phyloP scores from a whole-genome alignment of 306 rosid genomes.

The Arachis stenosperma region DNA sequence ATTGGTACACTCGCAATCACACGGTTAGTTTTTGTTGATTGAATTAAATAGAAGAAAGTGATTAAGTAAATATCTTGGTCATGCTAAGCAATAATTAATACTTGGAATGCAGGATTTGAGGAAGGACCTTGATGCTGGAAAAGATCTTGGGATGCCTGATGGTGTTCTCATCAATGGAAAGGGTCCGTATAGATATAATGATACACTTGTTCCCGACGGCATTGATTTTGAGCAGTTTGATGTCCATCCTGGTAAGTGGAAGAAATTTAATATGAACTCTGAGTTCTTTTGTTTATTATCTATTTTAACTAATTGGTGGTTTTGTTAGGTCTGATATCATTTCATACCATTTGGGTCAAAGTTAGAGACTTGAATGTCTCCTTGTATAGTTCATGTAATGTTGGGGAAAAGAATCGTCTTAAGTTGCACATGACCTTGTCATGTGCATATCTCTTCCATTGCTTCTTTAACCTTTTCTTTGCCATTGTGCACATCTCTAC shows the following conservation, averaged over 20 bases:
- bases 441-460: too few species aligned
- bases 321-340: slow-evolving; percentile 12
- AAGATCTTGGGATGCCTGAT: slow-evolving; percentile 91
- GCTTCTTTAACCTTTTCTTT: too few species aligned
- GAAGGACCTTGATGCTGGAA: slow-evolving; percentile 79
- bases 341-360: background rate
- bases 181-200: slow-evolving; percentile 87
- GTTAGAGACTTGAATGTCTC: slow-evolving; percentile 17
- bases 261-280: slow-evolving; percentile 21
- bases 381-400: background rate
- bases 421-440: too few species aligned
- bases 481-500: too few species aligned
- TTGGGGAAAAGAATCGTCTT: background rate
- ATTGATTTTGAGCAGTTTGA: slow-evolving; percentile 73
- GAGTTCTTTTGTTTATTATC: background rate
- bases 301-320: background rate
- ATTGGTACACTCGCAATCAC: slow-evolving; percentile 89
- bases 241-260: slow-evolving; percentile 73
- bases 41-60: too few species aligned
- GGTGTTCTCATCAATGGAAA: slow-evolving; percentile 99
- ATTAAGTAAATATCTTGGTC: too few species aligned
- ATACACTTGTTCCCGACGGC: slow-evolving; percentile 83
- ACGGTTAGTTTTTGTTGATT: slow-evolving; percentile 62
- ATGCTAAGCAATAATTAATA: background rate
- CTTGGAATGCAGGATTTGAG: slow-evolving; percentile 73